A percentile compares a stretch with the other conserved stretches of the same genome.
These are phyloP conservation scores for Brassica carinata DNA, from an alignment of 345 rosid genomes.

Conservation along the genomic window DNA sequence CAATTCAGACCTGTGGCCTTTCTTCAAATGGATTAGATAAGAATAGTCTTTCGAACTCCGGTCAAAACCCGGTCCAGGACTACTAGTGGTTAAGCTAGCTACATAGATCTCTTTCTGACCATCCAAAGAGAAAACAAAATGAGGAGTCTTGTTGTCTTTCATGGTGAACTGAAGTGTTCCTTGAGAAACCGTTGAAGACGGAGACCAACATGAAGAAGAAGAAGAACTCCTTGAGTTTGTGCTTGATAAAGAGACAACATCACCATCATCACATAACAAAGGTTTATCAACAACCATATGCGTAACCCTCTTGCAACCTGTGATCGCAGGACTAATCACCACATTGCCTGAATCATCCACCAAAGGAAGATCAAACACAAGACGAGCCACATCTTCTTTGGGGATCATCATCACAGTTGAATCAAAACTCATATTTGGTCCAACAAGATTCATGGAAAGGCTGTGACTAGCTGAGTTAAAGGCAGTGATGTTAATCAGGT, in stretches of 20 bases:
- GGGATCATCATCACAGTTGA: constrained; percentile 25
- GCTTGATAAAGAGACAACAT: constrained; percentile 44
- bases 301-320: constrained; percentile 69
- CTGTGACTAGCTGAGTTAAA: constrained; percentile 51
- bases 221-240: constrained; percentile 55
- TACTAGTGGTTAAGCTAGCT: constrained; percentile 51
- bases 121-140: constrained; percentile 79
- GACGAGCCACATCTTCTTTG: constrained; percentile 45
- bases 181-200: constrained; percentile 53
- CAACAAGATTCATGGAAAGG: constrained; percentile 47
- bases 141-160: constrained; percentile 62
- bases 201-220: constrained; percentile 49
- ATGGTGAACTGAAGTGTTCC: constrained; percentile 81
- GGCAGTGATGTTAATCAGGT: constrained; percentile 57
- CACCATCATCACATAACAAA: constrained; percentile 45
- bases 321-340: constrained; percentile 54
- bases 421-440: constrained; percentile 11
- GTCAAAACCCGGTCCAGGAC: constrained; percentile 30
- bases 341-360: constrained; percentile 50
- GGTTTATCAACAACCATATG: constrained; percentile 54
- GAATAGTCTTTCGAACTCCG: constrained; percentile 45
- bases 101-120: constrained; percentile 63
- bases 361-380: constrained; percentile 57
- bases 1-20: constrained; percentile 48
- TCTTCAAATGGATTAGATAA: constrained; percentile 62